Percentiles rank a stretch among this genome's conserved stretches.
Evolutionary conservation across 1,284 basidiomycete species (phyloP).

Genomic region (Tremellales sp.): DNA sequence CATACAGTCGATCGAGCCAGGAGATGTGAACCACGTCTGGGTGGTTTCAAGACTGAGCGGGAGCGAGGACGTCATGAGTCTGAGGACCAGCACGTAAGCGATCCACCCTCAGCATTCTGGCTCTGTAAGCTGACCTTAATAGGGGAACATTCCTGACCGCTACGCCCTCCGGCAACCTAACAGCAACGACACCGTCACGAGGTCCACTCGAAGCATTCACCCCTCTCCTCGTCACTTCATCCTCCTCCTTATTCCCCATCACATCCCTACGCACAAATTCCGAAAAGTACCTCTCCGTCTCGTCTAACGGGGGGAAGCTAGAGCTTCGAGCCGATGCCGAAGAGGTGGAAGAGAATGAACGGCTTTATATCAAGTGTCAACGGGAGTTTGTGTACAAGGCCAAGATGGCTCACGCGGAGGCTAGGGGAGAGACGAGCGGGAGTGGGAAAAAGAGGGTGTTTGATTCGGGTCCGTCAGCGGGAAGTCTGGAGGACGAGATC

Average conservation of each 20-base stretch:
- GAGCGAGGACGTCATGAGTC: constrained; percentile 49
- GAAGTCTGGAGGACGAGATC: constrained; percentile 51
- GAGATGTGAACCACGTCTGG: constrained; percentile 53
- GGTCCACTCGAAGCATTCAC: constrained; percentile 48
- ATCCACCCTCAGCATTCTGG: background rate
- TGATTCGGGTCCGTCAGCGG: constrained; percentile 55
- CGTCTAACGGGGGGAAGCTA: constrained; percentile 46
- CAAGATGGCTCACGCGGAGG: constrained; percentile 70
- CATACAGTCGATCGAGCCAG: constrained; percentile 44
- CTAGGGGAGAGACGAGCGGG: constrained; percentile 44
- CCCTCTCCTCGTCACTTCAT: constrained; percentile 16
- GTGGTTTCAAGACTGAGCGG: constrained; percentile 52
- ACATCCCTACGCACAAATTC: constrained; percentile 28
- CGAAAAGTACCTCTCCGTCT: constrained; percentile 38
- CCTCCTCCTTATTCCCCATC: constrained; percentile 25
- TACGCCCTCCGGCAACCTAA: constrained; percentile 38
- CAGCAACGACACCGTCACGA: constrained; percentile 42
- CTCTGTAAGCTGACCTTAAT: background rate
- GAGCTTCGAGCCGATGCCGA: constrained; percentile 52
- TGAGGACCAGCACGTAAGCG: constrained; percentile 46
- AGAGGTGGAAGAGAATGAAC: constrained; percentile 8
- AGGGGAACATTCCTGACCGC: constrained; percentile 49
- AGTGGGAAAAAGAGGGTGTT: constrained; percentile 52
- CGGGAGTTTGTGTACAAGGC: constrained; percentile 84
- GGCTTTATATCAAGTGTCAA: constrained; percentile 66